These are phyloP conservation scores for Aspergillus bridgeri DNA, from an alignment of 495 filamentous ascomycete genomes.

Conservation along the genomic window DNA sequence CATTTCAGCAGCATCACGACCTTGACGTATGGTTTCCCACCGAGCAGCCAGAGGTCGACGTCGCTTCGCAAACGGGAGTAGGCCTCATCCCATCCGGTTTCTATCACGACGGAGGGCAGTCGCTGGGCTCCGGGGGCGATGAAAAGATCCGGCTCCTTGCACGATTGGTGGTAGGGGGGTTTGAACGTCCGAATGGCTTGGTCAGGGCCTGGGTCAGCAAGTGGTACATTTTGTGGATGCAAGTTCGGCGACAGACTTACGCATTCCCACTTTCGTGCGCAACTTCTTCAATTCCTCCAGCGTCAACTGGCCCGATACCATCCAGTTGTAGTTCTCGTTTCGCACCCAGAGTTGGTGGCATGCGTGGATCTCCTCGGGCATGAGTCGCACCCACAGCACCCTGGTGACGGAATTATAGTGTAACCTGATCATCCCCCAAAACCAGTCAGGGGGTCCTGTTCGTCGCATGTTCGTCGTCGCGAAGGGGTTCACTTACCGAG, in stretches of 20 bases:
- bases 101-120: slow-evolving; percentile 2
- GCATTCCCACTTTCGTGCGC: slow-evolving; percentile 1
- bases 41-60: slow-evolving; percentile 15
- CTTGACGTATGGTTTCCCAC: slow-evolving; percentile 26
- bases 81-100: slow-evolving; percentile 5
- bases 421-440: neutral
- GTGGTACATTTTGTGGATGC: too few species aligned
- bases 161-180: neutral
- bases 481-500: neutral
- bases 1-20: slow-evolving; percentile 20
- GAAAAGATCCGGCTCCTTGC: slow-evolving; percentile 7
- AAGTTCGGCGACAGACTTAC: too few species aligned
- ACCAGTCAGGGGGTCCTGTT: neutral
- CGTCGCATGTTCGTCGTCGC: too few species aligned
- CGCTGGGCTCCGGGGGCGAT: neutral
- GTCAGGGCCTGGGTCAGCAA: too few species aligned
- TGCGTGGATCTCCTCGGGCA: slow-evolving; percentile 1
- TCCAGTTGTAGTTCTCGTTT: neutral
- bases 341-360: slow-evolving; percentile 2
- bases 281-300: neutral
- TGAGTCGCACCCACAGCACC: slow-evolving; percentile 1
- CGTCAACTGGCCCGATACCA: neutral
- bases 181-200: slow-evolving; percentile 2
- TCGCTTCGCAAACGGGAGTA: neutral
- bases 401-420: slow-evolving; percentile 8